A percentile compares a stretch with the other conserved stretches of the same genome.
These are phyloP conservation scores for Kurtzmaniella quercitrusa DNA, from an alignment of 1,139 yeast genomes.

Conservation along the genomic window DNA sequence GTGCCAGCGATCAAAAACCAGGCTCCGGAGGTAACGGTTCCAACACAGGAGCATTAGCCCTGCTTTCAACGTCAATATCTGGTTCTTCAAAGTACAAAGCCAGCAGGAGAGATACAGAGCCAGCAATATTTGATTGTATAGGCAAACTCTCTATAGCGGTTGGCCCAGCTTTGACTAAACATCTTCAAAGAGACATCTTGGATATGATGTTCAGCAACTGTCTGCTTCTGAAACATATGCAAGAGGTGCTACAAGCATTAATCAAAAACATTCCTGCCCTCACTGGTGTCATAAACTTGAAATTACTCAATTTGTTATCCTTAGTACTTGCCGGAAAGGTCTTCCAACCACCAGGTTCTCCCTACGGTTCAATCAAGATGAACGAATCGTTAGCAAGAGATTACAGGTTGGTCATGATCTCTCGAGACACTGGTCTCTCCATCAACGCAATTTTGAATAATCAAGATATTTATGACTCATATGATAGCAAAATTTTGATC, in stretches of 20 bases:
- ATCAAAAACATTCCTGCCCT: conserved; percentile 77
- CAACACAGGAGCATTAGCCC: neutral
- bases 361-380: conserved; percentile 62
- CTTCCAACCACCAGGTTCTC: conserved; percentile 86
- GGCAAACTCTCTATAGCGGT: conserved; percentile 85
- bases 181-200: conserved; percentile 74
- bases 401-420: conserved; percentile 69
- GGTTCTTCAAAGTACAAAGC: conserved; percentile 54
- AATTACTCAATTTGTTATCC: conserved; percentile 69
- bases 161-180: conserved; percentile 93
- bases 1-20: conserved; percentile 5
- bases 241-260: conserved; percentile 65
- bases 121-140: conserved; percentile 85
- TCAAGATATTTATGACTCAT: conserved; percentile 35
- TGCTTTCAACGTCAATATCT: conserved; percentile 21
- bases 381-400: conserved; percentile 66
- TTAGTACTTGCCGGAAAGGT: conserved; percentile 77
- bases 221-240: conserved; percentile 76
- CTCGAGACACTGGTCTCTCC: conserved; percentile 56
- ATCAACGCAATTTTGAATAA: conserved; percentile 34
- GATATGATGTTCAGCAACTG: conserved; percentile 75
- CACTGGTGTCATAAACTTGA: conserved; percentile 65
- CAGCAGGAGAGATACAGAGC: conserved; percentile 69
- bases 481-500: conserved; percentile 52
- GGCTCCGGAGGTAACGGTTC: conserved; percentile 14